These are phyloP conservation scores for Arthrinium puccinioides DNA, from an alignment of 2,329 filamentous ascomycete species.

Conservation along the genomic window DNA sequence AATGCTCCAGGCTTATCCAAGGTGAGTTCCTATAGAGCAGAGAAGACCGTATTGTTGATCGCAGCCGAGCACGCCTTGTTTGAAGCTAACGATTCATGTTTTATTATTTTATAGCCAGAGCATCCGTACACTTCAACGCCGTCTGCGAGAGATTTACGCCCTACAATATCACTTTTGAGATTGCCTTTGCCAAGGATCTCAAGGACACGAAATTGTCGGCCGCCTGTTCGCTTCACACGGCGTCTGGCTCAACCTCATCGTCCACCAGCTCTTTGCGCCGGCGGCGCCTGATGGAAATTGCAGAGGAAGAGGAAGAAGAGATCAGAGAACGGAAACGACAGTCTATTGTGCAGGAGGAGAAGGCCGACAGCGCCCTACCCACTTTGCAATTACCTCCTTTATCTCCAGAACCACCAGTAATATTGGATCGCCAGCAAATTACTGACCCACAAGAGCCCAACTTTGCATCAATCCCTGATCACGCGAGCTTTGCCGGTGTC, in stretches of 20 bases:
- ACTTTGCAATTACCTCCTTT: conserved; percentile 11
- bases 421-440: conserved; percentile 46
- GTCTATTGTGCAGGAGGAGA: conserved; percentile 44
- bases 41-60: too few relatives aligned
- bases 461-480: conserved; percentile 42
- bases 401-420: conserved; percentile 30
- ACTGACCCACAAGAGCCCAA: conserved; percentile 40
- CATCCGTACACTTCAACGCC: conserved; percentile 64
- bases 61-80: too few relatives aligned
- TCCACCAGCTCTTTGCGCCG: conserved; percentile 73
- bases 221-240: conserved; percentile 82
- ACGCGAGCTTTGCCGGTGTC: conserved; percentile 43
- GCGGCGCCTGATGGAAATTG: conserved; percentile 80
- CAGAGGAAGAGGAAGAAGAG: conserved; percentile 84
- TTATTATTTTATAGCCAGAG: conserved; percentile 56
- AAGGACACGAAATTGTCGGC: conserved; percentile 83
- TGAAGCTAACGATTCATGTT: conserved; percentile 1
- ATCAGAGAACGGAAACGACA: conserved; percentile 51
- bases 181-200: conserved; percentile 68
- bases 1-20: conserved; percentile 84
- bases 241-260: conserved; percentile 77
- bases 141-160: conserved; percentile 70
- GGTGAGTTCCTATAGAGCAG: conserved; percentile 46
- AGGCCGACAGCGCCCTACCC: conserved; percentile 19
- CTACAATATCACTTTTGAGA: conserved; percentile 77